Evolutionary conservation across 2,329 filamentous ascomycete genomes (phyloP).

Genomic region (Stromatinia cepivora): DNA sequence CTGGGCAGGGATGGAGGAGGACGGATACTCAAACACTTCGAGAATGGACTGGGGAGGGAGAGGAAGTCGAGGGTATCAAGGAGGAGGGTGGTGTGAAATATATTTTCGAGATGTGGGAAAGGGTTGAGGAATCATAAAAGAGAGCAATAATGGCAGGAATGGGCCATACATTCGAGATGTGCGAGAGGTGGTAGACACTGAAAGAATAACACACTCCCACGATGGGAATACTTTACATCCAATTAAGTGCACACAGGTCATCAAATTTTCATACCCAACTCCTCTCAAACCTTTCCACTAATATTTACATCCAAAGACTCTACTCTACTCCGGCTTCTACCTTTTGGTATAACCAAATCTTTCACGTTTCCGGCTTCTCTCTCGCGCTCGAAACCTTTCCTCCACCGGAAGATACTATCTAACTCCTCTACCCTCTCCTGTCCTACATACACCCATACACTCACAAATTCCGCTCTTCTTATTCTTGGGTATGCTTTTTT

Average conservation of each 20-base stretch:
- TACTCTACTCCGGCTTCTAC: background rate
- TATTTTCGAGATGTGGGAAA: slow-evolving; percentile 75
- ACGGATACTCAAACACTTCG: slow-evolving; percentile 54
- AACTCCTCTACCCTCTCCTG: no score
- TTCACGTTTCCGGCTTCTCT: background rate
- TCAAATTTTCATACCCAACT: no score
- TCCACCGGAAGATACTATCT: no score
- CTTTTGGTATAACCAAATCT: background rate
- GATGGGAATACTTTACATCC: background rate
- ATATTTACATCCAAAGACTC: background rate
- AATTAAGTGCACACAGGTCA: background rate
- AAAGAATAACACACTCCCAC: background rate
- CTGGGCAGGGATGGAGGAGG: slow-evolving; percentile 53
- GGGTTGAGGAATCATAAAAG: slow-evolving; percentile 33
- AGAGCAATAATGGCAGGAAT: no score
- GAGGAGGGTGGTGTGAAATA: slow-evolving; percentile 66
- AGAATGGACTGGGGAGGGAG: slow-evolving; percentile 63
- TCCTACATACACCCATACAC: no score
- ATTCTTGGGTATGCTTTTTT: background rate
- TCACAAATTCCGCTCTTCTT: background rate
- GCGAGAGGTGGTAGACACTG: background rate
- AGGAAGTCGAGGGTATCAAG: slow-evolving; percentile 55
- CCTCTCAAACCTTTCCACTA: background rate
- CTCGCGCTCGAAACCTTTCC: background rate
- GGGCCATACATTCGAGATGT: background rate